These are phyloP conservation scores for Rhinocladiella mackenziei DNA, from an alignment of 2,329 filamentous ascomycete genomes.

Conservation along the genomic window DNA sequence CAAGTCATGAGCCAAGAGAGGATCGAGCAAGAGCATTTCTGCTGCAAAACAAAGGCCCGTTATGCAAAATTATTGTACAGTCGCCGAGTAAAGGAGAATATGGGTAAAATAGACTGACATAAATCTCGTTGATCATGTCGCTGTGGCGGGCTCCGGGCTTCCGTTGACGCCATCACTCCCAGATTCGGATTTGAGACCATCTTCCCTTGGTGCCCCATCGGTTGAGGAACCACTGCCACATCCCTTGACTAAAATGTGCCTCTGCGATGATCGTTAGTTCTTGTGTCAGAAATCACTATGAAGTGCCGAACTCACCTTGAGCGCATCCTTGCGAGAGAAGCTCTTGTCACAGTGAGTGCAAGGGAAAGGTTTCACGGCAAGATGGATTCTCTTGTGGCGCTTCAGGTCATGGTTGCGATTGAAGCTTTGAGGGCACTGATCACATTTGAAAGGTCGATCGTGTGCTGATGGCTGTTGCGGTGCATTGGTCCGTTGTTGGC, in stretches of 20 bases:
- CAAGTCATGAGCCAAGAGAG: conserved; percentile 16
- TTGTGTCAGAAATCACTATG: conserved; percentile 2
- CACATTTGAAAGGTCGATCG: conserved; percentile 91
- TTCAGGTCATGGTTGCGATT: conserved; percentile 96
- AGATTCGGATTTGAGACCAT: conserved; percentile 28
- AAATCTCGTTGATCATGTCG: conserved; percentile 12
- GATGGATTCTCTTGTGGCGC: conserved; percentile 88
- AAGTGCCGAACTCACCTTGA: conserved; percentile 68
- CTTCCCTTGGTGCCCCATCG: conserved; percentile 16
- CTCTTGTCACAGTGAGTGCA: conserved; percentile 91
- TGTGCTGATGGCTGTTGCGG: conserved; percentile 55
- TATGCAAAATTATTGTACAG: conserved; percentile 19
- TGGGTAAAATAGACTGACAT: neutral
- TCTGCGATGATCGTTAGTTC: conserved; percentile 44
- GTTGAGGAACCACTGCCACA: conserved; percentile 48
- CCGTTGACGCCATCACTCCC: conserved; percentile 23
- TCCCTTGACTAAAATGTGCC: conserved; percentile 65
- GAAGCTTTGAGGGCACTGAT: conserved; percentile 87
- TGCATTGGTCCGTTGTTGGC: conserved; percentile 48
- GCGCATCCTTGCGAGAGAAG: conserved; percentile 91
- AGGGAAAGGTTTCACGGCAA: conserved; percentile 92
- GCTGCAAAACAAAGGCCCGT: too few relatives aligned
- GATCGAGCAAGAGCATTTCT: too few relatives aligned
- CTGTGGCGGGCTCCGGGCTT: conserved; percentile 20
- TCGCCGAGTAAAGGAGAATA: conserved; percentile 3